Evolutionary conservation across 139 green algal genomes (phyloP).

Genomic region (Medakamo hakoo): DNA sequence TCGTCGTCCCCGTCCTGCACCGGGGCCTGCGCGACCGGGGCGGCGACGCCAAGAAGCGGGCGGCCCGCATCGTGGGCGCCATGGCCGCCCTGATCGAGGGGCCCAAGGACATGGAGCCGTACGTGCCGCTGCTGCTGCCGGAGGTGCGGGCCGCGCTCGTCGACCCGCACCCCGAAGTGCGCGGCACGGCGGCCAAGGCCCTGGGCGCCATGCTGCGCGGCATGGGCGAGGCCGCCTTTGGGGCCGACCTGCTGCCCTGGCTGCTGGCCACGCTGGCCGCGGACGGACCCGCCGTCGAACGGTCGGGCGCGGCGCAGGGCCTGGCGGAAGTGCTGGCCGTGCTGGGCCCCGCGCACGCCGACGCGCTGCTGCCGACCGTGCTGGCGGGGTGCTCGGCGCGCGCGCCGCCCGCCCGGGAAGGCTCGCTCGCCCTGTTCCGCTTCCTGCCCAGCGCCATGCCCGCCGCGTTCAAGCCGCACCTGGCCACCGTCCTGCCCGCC

Average conservation of each 20-base stretch:
- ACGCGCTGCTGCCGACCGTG: constrained; percentile 72
- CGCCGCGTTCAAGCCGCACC: constrained; percentile 6
- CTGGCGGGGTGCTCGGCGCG: constrained; percentile 34
- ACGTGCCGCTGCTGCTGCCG: constrained; percentile 76
- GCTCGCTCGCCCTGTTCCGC: constrained; percentile 76
- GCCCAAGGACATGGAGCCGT: constrained; percentile 85
- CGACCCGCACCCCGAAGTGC: constrained; percentile 82
- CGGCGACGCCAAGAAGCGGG: constrained; percentile 85
- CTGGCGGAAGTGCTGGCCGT: constrained; percentile 80
- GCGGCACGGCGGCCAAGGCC: constrained; percentile 62
- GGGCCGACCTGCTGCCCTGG: constrained; percentile 70
- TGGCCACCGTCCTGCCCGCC: constrained; percentile 46
- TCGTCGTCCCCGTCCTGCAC: constrained; percentile 89
- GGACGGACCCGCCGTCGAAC: constrained; percentile 39
- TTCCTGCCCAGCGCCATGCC: constrained; percentile 23
- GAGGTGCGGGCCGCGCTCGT: constrained; percentile 81
- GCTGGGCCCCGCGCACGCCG: constrained; percentile 50
- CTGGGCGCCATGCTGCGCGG: constrained; percentile 62
- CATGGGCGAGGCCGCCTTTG: constrained; percentile 52
- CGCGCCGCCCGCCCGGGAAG: constrained; percentile 55
- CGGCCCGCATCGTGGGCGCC: constrained; percentile 84
- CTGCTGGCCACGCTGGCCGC: constrained; percentile 60
- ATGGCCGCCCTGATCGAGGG: constrained; percentile 86
- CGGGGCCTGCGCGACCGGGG: constrained; percentile 70
- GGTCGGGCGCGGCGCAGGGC: constrained; percentile 46